Evolutionary conservation across 495 filamentous ascomycete genomes (phyloP), one percentile per base, ranked within the genome.

Genomic region (Talaromyces ruber): DNA sequence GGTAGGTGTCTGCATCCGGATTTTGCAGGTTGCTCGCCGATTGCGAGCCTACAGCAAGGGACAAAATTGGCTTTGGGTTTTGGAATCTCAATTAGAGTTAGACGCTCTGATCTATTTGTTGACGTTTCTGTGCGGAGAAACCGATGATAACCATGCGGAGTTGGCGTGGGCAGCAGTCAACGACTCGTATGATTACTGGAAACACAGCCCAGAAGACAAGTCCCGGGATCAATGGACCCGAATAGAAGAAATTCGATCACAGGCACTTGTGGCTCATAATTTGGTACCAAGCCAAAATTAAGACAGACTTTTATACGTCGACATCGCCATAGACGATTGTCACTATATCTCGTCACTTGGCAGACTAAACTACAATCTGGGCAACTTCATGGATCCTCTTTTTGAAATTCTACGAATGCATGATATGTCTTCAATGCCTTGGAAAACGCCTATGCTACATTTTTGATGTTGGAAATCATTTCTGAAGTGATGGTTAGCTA

Each of bases 1-100:
- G 34, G 34, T 39, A 3, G 22, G 59, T 3, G 56, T 59, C 7
- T 70, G 83, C 4, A 74, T 78, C 58, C 84, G 85, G 37, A 83
- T 84, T 18, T 84, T 82, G 54, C 82, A 88, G 50, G 84, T 63
- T 28, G 55, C 62, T 14, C 39, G 56, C 5, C 11, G 12, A 4
- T 24, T 72, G 11, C 62, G 66, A 9, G n/a, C 22, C 3, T 62
- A 66, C 26, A 64, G 68, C 25, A 61, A 59, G 4, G 63, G 66
- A 6, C 62, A 43, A 45, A 62, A 59, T 30, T 72, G 66, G 70
- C 50, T 66, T 3, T 70, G 70, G 34, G 12, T 39, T 39, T 16
- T n/a, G 34, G 34, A 39, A 16, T 6, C 14, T 39, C 34, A 39
- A 39, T 5, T 39, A 6, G 34, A 39, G 34, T 39, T 39, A 9